Evolutionary conservation across 2,329 filamentous ascomycete species (phyloP).

Genomic region (Xylariomycetidae sp.): DNA sequence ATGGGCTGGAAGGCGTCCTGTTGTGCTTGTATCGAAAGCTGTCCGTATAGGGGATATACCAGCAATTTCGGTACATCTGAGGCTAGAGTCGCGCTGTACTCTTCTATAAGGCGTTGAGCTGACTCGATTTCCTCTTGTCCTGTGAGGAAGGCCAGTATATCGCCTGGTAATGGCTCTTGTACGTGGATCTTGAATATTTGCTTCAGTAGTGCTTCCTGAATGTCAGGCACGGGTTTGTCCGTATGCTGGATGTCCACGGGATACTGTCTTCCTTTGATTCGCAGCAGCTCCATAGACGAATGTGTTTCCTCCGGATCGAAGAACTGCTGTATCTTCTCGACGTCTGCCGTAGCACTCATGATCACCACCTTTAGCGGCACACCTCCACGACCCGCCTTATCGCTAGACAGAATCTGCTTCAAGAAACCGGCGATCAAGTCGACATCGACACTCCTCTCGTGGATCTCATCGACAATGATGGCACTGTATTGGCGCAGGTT

Average conservation of each 20-base stretch:
- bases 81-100: slow-evolving; percentile 67
- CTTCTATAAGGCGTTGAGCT: slow-evolving; percentile 72
- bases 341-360: slow-evolving; percentile 95
- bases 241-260: slow-evolving; percentile 77
- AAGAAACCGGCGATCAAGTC: slow-evolving; percentile 87
- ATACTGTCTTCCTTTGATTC: slow-evolving; percentile 81
- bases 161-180: slow-evolving; percentile 85
- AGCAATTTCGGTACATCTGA: slow-evolving; percentile 66
- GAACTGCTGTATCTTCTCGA: slow-evolving; percentile 70
- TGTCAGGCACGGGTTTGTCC: slow-evolving; percentile 66
- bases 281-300: slow-evolving; percentile 37
- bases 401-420: slow-evolving; percentile 63
- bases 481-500: slow-evolving; percentile 79
- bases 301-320: slow-evolving; percentile 41
- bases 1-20: slow-evolving; percentile 78
- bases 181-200: slow-evolving; percentile 81
- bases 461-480: slow-evolving; percentile 91
- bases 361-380: slow-evolving; percentile 80
- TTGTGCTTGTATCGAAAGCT: slow-evolving; percentile 79
- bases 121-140: slow-evolving; percentile 90
- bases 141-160: slow-evolving; percentile 86
- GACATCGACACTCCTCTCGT: slow-evolving; percentile 91
- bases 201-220: slow-evolving; percentile 75
- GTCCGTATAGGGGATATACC: slow-evolving; percentile 80
- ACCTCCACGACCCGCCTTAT: slow-evolving; percentile 60